Percentiles rank a stretch among this genome's conserved stretches.
Conservation (phyloP, 306 rosid species). For the Cucumis sativus region DNA sequence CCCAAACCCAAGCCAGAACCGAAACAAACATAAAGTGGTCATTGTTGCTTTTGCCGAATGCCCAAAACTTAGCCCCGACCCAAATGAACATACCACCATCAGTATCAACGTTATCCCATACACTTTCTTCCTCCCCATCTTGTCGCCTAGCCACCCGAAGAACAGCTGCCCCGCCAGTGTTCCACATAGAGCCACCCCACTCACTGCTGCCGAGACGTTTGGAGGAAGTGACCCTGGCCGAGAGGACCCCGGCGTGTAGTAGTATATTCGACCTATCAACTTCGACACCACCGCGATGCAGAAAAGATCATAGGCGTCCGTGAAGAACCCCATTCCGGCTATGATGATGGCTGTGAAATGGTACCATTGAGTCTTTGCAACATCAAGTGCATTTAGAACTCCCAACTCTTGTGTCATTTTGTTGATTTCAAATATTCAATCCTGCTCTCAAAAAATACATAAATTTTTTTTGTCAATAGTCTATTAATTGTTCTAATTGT, state of each 20-base stretch:
- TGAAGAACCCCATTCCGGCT: conserved; percentile 22
- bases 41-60: conserved; percentile 29
- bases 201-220: conserved; percentile 50
- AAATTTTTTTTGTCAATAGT: no score
- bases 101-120: conserved; percentile 65
- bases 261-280: conserved; percentile 13
- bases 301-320: conserved; percentile 17
- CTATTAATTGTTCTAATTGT: no score
- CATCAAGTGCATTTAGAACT: conserved; percentile 10
- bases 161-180: conserved; percentile 75
- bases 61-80: conserved; percentile 58
- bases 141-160: conserved; percentile 98
- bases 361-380: conserved; percentile 10
- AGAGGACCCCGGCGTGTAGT: not conserved
- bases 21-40: conserved; percentile 61
- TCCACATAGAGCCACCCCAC: conserved; percentile 68
- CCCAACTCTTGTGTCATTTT: not conserved
- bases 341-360: conserved; percentile 20
- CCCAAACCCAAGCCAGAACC: conserved; percentile 97
- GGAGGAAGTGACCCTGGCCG: conserved; percentile 73
- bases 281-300: conserved; percentile 8
- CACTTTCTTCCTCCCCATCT: conserved; percentile 61
- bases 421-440: not conserved
- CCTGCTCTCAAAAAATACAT: not conserved
- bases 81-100: conserved; percentile 64